Evolutionary conservation across 73 alveolate species (phyloP), one percentile per base, ranked within the genome.

Genomic region (Symbiodinium natans): DNA sequence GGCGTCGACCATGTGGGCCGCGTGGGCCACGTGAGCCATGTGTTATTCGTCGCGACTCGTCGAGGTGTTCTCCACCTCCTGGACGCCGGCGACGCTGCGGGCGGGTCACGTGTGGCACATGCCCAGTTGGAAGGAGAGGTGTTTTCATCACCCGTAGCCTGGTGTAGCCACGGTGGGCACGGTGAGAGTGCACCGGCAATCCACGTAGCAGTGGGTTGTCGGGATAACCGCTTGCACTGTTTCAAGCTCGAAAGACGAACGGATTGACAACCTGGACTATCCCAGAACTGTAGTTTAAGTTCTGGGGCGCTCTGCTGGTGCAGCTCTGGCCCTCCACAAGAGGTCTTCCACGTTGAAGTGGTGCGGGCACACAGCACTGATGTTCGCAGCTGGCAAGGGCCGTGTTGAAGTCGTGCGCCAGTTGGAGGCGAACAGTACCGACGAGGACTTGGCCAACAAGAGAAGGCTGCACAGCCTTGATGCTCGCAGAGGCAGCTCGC

Each of bases 101-200:
- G 38, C 31, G 83, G 68, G 4, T 9, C 27, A 23, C 46, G 25
- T 8, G 27, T 38, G 27, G 5, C 29, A 15, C 77, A n/a, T 5
- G 75, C 74, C 13, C 75, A 83, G 42, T 29, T 83, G 43, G 92
- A 43, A 31, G 92, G 92, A 21, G 87, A 89, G 74, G 86, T 89
- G 19, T 89, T 89, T 89, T 89, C 95, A 40, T 89, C 95, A 1
- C 95, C 95, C 2, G 95, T 89, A 54, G 86, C 73, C 33, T 89
- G 95, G 95, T 38, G 68, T 15, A 34, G 87, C 86, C 23, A 86
- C 68, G 71, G 93, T 77, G 41, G 36, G 83, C 59, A 13, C 59
- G 21, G 21, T 46, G 59, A 46, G 36, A 63, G 38, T 31, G 77
- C 36, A 29, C 38, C 80, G 19, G 36, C 40, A 4, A 6, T 63